Percentiles rank a stretch among this genome's conserved stretches.
Evolutionary conservation across 1,284 basidiomycete species (phyloP).

Genomic region (Ustilago xerochloae): DNA sequence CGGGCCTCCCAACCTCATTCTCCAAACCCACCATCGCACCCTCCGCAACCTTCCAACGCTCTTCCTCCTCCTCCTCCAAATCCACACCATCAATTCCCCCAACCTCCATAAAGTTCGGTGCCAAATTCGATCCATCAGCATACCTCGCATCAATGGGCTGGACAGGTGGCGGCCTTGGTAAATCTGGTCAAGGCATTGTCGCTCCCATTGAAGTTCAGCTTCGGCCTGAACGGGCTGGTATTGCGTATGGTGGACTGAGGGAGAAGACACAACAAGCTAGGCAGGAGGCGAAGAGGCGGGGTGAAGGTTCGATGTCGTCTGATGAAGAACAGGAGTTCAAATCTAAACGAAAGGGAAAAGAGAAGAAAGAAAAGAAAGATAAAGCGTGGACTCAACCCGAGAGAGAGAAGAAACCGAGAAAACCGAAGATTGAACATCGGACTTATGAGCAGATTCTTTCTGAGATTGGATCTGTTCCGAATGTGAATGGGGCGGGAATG

Average conservation of each 20-base stretch:
- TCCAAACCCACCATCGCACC: constrained; percentile 17
- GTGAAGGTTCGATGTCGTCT: constrained; percentile 26
- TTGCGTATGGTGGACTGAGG: constrained; percentile 65
- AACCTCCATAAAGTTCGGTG: constrained; percentile 49
- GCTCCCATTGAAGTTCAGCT: constrained; percentile 66
- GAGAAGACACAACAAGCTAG: constrained; percentile 64
- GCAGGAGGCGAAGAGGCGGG: constrained; percentile 53
- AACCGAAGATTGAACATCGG: constrained; percentile 59
- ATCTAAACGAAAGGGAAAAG: not conserved
- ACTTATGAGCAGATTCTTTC: constrained; percentile 67
- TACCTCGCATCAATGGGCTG: constrained; percentile 66
- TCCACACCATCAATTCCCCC: not conserved
- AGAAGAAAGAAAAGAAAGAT: constrained; percentile 71
- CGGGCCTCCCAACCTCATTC: constrained; percentile 36
- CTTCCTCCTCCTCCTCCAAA: not conserved
- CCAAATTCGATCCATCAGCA: constrained; percentile 61
- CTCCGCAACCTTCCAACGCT: constrained; percentile 34
- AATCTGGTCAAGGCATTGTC: constrained; percentile 62
- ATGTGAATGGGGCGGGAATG: constrained; percentile 17
- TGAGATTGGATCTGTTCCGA: constrained; percentile 39
- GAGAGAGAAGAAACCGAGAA: constrained; percentile 50
- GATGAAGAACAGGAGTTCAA: constrained; percentile 42
- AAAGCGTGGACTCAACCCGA: constrained; percentile 49
- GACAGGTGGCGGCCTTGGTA: constrained; percentile 66
- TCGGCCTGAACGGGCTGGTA: constrained; percentile 63